phyloP scores from a whole-genome alignment of 805 yeast species.

The Limtongia smithiae region DNA sequence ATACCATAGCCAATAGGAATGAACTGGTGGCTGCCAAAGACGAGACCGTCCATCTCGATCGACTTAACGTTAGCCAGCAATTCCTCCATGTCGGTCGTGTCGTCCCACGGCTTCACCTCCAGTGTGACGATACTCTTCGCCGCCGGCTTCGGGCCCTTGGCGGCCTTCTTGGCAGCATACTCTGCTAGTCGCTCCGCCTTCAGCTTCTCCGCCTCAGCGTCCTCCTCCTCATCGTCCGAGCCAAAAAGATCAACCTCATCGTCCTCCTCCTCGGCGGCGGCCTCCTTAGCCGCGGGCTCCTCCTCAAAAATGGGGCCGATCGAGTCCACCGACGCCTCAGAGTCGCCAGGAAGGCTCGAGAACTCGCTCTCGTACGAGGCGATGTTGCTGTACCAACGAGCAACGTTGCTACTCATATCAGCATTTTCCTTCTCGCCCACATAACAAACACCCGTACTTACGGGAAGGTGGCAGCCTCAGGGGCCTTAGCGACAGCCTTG shows the following conservation, averaged over 20 bases:
- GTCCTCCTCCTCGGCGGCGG: conserved; percentile 77
- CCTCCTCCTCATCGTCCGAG: conserved; percentile 90
- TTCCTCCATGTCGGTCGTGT: conserved; percentile 93
- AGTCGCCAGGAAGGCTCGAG: conserved; percentile 68
- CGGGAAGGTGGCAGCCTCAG: conserved; percentile 71
- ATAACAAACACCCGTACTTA: conserved; percentile 2
- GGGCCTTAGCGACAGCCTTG: conserved; percentile 67
- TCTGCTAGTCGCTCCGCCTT: conserved; percentile 98
- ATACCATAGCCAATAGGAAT: conserved; percentile 99
- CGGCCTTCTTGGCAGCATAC: conserved; percentile 96
- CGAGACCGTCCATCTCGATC: conserved; percentile 85
- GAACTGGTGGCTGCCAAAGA: conserved; percentile 97
- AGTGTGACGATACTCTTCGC: conserved; percentile 96
- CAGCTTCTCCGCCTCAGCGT: conserved; percentile 94
- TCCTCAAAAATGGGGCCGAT: conserved; percentile 41
- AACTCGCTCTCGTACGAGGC: conserved; percentile 89
- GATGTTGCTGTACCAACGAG: conserved; percentile 99
- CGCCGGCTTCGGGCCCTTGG: conserved; percentile 96
- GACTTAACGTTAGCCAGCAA: conserved; percentile 81
- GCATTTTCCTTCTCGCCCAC: neutral
- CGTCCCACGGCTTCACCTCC: conserved; percentile 99
- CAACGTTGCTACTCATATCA: conserved; percentile 50
- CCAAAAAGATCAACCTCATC: conserved; percentile 92
- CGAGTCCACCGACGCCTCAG: conserved; percentile 39
- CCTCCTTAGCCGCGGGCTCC: conserved; percentile 48